These are phyloP conservation scores for Dendryphion nanum DNA, from an alignment of 2,329 filamentous ascomycete genomes.

Conservation along the genomic window DNA sequence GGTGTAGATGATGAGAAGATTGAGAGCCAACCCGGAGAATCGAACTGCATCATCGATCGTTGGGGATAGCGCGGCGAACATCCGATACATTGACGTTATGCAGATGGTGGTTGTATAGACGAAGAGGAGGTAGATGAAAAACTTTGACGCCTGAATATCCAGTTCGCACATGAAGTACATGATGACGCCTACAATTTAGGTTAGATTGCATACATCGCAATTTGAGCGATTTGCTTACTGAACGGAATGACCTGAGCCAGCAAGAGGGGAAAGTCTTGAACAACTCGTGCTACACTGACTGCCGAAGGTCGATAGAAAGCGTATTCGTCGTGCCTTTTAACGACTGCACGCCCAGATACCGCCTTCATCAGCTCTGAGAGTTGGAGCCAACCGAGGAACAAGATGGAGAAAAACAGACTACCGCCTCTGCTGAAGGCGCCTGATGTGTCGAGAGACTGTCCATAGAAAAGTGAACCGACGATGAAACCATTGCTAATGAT, in stretches of 20 bases:
- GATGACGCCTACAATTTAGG: conserved; percentile 45
- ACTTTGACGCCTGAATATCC: conserved; percentile 59
- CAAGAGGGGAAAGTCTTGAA: conserved; percentile 63
- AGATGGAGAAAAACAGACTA: conserved; percentile 64
- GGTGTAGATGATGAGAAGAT: conserved; percentile 62
- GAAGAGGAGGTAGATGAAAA: conserved; percentile 66
- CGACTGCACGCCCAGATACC: conserved; percentile 68
- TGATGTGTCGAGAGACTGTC: conserved; percentile 56
- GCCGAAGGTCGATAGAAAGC: conserved; percentile 70
- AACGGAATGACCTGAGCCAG: conserved; percentile 60
- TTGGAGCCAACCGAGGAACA: conserved; percentile 70
- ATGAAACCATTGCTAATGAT: conserved; percentile 73
- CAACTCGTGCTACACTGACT: conserved; percentile 59
- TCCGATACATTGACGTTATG: conserved; percentile 64
- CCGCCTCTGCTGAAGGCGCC: conserved; percentile 65
- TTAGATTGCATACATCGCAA: not conserved
- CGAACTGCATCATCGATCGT: conserved; percentile 66
- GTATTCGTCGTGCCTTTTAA: conserved; percentile 65
- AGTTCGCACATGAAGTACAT: conserved; percentile 66
- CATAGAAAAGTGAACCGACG: conserved; percentile 77
- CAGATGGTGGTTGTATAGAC: conserved; percentile 63
- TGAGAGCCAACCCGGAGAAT: conserved; percentile 62
- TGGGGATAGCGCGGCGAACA: conserved; percentile 63
- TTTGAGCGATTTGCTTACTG: conserved; percentile 21
- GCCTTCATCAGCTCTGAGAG: conserved; percentile 77